phyloP scores from a whole-genome alignment of 305 asterid genomes.

The Fraxinus xanthoxyloides region DNA sequence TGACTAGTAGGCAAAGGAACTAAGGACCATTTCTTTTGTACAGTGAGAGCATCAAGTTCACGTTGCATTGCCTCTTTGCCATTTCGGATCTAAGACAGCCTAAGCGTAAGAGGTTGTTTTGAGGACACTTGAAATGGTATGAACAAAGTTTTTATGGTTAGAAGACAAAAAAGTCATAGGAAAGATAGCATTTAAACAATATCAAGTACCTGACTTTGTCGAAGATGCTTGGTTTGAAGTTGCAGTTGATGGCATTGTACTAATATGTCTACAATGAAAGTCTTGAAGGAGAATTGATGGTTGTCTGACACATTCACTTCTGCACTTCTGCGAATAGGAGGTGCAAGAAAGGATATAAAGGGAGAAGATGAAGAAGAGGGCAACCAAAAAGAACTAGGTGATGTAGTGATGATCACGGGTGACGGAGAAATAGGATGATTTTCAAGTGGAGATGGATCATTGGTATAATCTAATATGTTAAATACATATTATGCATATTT shows the following conservation, averaged over 20 bases:
- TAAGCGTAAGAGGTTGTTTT: neutral
- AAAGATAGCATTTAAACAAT: constrained; percentile 4
- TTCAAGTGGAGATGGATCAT: neutral
- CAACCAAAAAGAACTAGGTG: neutral
- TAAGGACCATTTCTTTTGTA: neutral
- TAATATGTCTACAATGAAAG: neutral
- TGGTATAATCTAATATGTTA: too few relatives aligned
- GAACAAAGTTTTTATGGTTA: neutral
- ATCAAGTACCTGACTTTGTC: neutral
- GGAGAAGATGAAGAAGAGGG: neutral
- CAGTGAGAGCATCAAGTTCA: neutral
- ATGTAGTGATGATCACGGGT: neutral
- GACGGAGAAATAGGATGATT: neutral
- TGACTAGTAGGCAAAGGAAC: neutral
- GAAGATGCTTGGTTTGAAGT: neutral
- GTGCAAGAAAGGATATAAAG: too few relatives aligned
- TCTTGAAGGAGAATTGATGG: neutral
- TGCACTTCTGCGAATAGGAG: too few relatives aligned
- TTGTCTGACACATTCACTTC: too few relatives aligned
- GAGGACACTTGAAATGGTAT: neutral
- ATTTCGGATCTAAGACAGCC: neutral
- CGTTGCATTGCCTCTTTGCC: neutral
- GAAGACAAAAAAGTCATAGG: neutral
- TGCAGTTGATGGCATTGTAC: too few relatives aligned
- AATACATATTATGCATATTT: too few relatives aligned